A percentile compares a stretch with the other conserved stretches of the same genome.
phyloP scores from a whole-genome alignment of 2,329 filamentous ascomycete species.

The Colletotrichum cuscutae region DNA sequence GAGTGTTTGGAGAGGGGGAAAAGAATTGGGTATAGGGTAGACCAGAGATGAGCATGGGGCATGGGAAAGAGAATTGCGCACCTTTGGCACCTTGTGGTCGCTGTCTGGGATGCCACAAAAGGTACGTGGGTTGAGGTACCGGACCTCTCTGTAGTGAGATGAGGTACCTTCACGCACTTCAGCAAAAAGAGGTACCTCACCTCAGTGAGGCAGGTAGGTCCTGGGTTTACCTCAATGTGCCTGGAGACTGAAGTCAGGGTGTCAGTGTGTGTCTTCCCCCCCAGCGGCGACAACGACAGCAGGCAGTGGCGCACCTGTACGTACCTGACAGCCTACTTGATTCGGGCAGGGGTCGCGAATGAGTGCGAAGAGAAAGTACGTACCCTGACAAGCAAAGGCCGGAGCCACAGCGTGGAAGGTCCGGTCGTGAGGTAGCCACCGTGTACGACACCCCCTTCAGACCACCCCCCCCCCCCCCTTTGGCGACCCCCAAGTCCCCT shows the following conservation, averaged over 20 bases:
- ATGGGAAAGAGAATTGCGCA: constrained; percentile 36
- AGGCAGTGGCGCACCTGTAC: background rate
- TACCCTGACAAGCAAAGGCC: background rate
- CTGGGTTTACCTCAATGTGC: background rate
- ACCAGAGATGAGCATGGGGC: constrained; percentile 11
- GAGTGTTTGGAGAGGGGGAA: constrained; percentile 15
- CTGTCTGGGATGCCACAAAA: constrained; percentile 26
- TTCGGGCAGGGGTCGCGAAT: background rate
- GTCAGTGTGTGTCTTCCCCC: background rate
- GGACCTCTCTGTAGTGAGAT: background rate
- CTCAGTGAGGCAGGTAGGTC: background rate
- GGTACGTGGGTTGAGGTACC: constrained; percentile 31
- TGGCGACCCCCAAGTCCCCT: background rate
- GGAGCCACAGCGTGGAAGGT: background rate
- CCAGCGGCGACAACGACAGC: background rate
- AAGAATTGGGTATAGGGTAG: constrained; percentile 21
- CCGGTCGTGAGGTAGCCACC: background rate
- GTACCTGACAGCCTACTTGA: background rate
- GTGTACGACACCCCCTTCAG: background rate
- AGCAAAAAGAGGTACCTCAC: too few relatives aligned
- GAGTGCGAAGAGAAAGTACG: background rate
- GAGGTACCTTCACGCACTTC: background rate
- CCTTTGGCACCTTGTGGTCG: constrained; percentile 19
- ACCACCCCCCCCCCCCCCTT: background rate
- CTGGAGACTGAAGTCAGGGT: background rate